These are phyloP conservation scores for Puccinia brachypodii DNA, from an alignment of 1,284 basidiomycete genomes.

Conservation along the genomic window DNA sequence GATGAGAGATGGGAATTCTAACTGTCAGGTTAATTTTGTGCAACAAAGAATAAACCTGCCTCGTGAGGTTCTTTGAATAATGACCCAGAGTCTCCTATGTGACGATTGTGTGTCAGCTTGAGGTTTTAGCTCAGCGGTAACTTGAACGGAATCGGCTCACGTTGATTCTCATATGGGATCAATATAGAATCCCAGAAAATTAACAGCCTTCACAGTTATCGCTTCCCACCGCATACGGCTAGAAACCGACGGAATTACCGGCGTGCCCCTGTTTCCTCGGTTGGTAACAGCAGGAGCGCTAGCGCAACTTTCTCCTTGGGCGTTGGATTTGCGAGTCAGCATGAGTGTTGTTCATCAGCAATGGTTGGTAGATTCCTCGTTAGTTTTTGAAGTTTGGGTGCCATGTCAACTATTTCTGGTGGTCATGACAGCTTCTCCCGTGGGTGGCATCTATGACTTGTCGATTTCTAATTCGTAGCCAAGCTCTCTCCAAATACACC, in stretches of 20 bases:
- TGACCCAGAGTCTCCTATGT: not conserved
- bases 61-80: not conserved
- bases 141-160: conserved; percentile 18
- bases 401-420: conserved; percentile 24
- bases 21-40: not conserved
- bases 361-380: not conserved
- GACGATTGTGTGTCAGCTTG: conserved; percentile 2
- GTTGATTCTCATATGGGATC: conserved; percentile 2
- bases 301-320: not conserved
- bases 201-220: not conserved
- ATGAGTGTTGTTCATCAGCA: not conserved
- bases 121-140: conserved; percentile 12
- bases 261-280: not conserved
- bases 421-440: not conserved
- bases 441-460: not conserved
- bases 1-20: not conserved
- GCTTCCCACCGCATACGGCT: conserved; percentile 1
- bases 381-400: not conserved
- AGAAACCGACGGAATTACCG: conserved; percentile 18
- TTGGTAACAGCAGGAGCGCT: not conserved
- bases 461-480: not conserved
- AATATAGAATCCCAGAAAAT: not conserved
- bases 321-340: not conserved
- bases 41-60: not conserved
- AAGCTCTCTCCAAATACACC: not conserved